Conservation (phyloP, 331 rosid genomes). For the Stylosanthes scabra region DNA sequence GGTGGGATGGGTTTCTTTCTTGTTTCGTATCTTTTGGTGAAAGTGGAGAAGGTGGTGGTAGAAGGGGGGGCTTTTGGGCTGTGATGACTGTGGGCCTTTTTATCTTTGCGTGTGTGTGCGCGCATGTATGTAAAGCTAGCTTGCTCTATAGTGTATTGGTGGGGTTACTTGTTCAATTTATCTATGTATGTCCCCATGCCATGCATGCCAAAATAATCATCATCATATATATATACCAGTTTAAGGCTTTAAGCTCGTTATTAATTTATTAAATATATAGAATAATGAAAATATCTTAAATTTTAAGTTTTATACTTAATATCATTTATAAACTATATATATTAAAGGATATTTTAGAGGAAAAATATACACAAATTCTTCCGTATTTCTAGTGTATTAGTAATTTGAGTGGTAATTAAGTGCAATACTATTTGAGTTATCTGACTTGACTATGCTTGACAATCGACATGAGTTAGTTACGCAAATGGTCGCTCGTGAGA, state of each 20-base stretch:
- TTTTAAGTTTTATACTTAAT: too few species aligned
- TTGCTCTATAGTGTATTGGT: background rate
- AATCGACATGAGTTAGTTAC: constrained; percentile 23
- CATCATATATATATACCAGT: too few species aligned
- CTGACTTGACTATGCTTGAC: constrained; percentile 21
- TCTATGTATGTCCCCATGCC: background rate
- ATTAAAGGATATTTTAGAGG: too few species aligned
- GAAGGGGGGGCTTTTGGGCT: constrained; percentile 51
- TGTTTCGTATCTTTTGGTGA: background rate
- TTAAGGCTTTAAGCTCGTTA: too few species aligned
- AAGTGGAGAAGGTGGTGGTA: background rate
- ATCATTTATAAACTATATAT: too few species aligned
- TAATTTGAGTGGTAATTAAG: too few species aligned
- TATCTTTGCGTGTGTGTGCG: constrained; percentile 67
- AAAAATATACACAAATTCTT: too few species aligned
- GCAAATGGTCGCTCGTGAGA: constrained; percentile 8
- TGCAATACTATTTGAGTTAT: too few species aligned
- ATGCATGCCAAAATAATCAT: background rate
- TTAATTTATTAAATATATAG: too few species aligned
- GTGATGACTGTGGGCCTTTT: constrained; percentile 64
- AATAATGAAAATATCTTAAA: too few species aligned
- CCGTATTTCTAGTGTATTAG: too few species aligned
- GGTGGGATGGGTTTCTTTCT: background rate
- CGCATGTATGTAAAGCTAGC: constrained; percentile 24
- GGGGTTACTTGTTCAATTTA: constrained; percentile 13